Evolutionary conservation across 495 filamentous ascomycete species (phyloP).

Genomic region (Podospora pseudocomata): DNA sequence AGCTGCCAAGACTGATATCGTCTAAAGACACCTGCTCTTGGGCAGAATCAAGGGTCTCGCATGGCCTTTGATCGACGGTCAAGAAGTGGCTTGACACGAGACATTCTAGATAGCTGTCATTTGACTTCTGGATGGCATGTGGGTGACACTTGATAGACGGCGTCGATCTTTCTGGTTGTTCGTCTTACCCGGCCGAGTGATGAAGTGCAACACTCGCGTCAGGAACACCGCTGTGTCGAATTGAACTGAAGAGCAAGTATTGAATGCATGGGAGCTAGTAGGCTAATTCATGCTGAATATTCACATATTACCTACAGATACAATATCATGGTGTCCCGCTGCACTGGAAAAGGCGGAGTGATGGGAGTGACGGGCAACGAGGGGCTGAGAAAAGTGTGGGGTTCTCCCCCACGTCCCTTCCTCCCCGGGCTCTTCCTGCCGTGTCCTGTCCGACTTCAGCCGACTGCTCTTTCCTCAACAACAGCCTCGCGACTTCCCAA

Average conservation of each 20-base stretch:
- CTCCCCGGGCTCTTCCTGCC: background rate
- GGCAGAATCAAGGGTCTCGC: background rate
- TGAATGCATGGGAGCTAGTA: background rate
- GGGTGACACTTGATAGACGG: background rate
- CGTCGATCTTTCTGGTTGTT: background rate
- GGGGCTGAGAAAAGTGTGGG: constrained; percentile 7
- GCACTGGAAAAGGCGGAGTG: background rate
- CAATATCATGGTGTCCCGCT: background rate
- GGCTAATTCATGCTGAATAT: background rate
- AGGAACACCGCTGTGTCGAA: background rate
- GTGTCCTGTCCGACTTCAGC: background rate
- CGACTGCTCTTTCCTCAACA: background rate
- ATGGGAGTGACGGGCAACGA: background rate
- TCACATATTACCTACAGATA: background rate
- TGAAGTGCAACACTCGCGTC: background rate
- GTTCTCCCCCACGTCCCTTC: constrained; percentile 1
- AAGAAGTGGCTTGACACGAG: constrained; percentile 3
- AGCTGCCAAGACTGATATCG: background rate
- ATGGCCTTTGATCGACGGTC: background rate
- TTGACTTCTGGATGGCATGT: constrained; percentile 1
- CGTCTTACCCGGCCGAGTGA: background rate
- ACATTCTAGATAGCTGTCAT: constrained; percentile 1
- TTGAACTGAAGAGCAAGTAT: background rate
- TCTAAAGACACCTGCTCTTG: background rate
- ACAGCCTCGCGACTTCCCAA: background rate